Conservation (phyloP, 139 green algal species). For the Haematococcus lacustris region DNA sequence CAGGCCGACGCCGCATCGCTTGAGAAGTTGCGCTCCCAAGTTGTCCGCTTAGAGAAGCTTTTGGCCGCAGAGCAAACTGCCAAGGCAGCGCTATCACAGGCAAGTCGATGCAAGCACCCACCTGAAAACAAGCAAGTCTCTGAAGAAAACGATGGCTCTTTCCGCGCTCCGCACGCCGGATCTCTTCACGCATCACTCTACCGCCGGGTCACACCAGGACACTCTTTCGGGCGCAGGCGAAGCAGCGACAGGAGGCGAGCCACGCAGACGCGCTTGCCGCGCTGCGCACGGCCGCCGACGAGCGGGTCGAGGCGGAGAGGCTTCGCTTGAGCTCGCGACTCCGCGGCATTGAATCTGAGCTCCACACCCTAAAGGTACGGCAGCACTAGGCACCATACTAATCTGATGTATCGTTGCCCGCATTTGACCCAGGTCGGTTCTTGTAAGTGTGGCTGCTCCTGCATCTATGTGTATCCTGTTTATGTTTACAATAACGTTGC, state of each 20-base stretch:
- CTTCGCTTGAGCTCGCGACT: slow-evolving; percentile 9
- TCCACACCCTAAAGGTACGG: no score
- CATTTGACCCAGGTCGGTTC: no score
- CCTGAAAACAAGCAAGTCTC: not conserved
- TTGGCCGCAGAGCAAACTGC: slow-evolving; percentile 1
- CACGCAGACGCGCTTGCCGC: slow-evolving; percentile 4
- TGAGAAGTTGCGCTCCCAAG: no score
- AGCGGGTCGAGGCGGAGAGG: slow-evolving; percentile 22
- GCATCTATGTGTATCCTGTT: no score
- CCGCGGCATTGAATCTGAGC: no score
- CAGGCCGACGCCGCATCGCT: no score
- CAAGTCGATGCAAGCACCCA: not conserved
- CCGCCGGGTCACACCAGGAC: not conserved
- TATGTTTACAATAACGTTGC: no score
- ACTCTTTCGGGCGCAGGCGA: not conserved
- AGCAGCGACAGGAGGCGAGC: not conserved
- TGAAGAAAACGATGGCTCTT: not conserved
- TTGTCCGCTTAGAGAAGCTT: not conserved
- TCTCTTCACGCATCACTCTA: not conserved
- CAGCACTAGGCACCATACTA: no score
- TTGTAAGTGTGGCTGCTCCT: no score
- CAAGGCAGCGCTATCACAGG: not conserved
- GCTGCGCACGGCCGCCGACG: slow-evolving; percentile 6
- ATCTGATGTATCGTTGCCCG: no score
- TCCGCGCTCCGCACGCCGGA: not conserved